Evolutionary conservation across 805 yeast genomes (phyloP).

Genomic region (Cyberlindnera mrakii): DNA sequence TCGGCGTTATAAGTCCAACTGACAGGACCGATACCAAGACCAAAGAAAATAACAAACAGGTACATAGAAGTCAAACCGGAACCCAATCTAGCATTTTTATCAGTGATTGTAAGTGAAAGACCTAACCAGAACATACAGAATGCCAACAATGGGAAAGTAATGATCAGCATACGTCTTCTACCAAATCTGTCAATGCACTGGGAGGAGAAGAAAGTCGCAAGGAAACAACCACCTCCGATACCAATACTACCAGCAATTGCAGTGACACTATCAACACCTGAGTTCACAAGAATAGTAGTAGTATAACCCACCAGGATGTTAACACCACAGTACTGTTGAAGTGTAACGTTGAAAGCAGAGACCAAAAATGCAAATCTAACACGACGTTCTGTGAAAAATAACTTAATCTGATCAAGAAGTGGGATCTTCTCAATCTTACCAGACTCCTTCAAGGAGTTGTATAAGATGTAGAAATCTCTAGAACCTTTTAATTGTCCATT

Average conservation of each 20-base stretch:
- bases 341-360: slow-evolving; percentile 43
- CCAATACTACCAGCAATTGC: slow-evolving; percentile 46
- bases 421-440: slow-evolving; percentile 35
- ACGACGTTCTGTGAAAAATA: slow-evolving; percentile 39
- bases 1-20: slow-evolving; percentile 52
- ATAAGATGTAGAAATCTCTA: slow-evolving; percentile 56
- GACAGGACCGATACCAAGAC: slow-evolving; percentile 49
- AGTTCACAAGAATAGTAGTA: slow-evolving; percentile 39
- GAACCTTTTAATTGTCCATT: slow-evolving; percentile 28
- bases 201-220: slow-evolving; percentile 43
- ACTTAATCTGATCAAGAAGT: slow-evolving; percentile 30
- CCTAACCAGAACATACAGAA: slow-evolving; percentile 48
- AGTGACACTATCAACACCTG: slow-evolving; percentile 36
- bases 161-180: slow-evolving; percentile 44
- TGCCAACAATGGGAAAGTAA: slow-evolving; percentile 57
- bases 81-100: slow-evolving; percentile 35
- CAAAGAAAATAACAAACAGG: slow-evolving; percentile 38
- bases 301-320: slow-evolving; percentile 48
- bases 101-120: slow-evolving; percentile 35
- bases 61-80: slow-evolving; percentile 40
- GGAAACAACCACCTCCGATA: slow-evolving; percentile 40
- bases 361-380: slow-evolving; percentile 47
- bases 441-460: slow-evolving; percentile 44
- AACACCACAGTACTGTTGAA: slow-evolving; percentile 53
- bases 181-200: slow-evolving; percentile 45